Conservation (phyloP, 805 yeast genomes). For the Yarrowia sp. region DNA sequence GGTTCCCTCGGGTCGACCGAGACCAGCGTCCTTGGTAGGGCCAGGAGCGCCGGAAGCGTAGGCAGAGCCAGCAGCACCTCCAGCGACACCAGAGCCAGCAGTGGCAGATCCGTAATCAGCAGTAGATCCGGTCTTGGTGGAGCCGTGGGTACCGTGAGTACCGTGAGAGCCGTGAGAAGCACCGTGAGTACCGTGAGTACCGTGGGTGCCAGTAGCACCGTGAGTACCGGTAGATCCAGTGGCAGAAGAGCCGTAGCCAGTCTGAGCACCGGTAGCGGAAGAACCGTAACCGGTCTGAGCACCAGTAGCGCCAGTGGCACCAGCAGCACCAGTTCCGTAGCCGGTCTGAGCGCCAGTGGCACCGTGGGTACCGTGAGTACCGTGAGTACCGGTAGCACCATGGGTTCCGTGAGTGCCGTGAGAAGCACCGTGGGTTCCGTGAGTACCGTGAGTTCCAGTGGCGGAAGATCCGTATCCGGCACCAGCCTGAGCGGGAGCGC, state of each 20-base stretch:
- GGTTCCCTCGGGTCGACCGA: slow-evolving; percentile 13
- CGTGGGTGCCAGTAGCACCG: background rate
- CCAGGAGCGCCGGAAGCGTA: background rate
- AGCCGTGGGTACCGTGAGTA: background rate
- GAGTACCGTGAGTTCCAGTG: background rate
- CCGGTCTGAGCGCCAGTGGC: background rate
- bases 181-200: background rate
- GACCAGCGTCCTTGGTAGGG: background rate
- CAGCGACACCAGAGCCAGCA: background rate
- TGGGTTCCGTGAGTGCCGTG: background rate
- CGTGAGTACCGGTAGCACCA: background rate
- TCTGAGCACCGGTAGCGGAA: background rate
- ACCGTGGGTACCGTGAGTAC: background rate
- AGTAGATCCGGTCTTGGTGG: slow-evolving; percentile 2
- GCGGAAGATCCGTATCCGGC: background rate
- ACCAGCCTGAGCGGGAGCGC: slow-evolving; percentile 6
- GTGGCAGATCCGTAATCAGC: background rate
- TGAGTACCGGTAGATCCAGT: background rate
- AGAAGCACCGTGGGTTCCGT: background rate
- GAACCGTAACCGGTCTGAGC: background rate
- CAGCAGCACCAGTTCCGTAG: too few relatives aligned
- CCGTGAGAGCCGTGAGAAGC: slow-evolving; percentile 1
- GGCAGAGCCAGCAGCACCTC: background rate
- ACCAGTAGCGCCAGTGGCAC: background rate
- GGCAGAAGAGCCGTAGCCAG: background rate